Percentiles rank a stretch among this genome's conserved stretches.
Evolutionary conservation across 495 filamentous ascomycete genomes (phyloP).

Genomic region (Lepraria neglecta): DNA sequence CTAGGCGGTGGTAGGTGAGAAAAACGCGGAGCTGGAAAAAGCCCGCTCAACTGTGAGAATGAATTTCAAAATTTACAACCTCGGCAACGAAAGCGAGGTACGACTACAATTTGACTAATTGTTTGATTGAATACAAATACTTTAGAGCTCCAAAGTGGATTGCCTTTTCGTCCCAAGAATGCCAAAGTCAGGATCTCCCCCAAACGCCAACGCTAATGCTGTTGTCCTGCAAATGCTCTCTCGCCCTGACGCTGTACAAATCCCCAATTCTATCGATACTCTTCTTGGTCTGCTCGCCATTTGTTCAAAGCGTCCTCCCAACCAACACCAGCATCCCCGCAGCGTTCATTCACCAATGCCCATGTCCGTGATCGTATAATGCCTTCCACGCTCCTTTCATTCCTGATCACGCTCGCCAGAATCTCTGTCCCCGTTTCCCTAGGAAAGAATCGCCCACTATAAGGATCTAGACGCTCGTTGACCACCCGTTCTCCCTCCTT

Average conservation of each 20-base stretch:
- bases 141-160: neutral
- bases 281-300: slow-evolving; percentile 51
- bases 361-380: slow-evolving; percentile 82
- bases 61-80: too few relatives aligned
- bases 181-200: neutral
- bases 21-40: too few relatives aligned
- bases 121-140: neutral
- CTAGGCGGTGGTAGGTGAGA: too few relatives aligned
- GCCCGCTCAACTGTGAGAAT: too few relatives aligned
- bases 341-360: slow-evolving; percentile 73
- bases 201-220: slow-evolving; percentile 17
- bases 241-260: slow-evolving; percentile 3
- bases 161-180: neutral
- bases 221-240: neutral
- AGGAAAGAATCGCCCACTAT: slow-evolving; percentile 78
- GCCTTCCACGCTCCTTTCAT: slow-evolving; percentile 78
- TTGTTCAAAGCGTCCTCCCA: slow-evolving; percentile 60
- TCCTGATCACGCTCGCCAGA: slow-evolving; percentile 68
- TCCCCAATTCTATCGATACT: neutral
- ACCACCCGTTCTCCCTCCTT: slow-evolving; percentile 68
- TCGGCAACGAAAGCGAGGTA: too few relatives aligned
- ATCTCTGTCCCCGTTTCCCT: slow-evolving; percentile 77
- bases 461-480: slow-evolving; percentile 87
- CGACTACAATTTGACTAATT: neutral
- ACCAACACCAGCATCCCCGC: slow-evolving; percentile 48